Percentiles rank a stretch among this genome's conserved stretches.
phyloP scores from a whole-genome alignment of 73 alveolate genomes.

The Paraurostyla sp. region DNA sequence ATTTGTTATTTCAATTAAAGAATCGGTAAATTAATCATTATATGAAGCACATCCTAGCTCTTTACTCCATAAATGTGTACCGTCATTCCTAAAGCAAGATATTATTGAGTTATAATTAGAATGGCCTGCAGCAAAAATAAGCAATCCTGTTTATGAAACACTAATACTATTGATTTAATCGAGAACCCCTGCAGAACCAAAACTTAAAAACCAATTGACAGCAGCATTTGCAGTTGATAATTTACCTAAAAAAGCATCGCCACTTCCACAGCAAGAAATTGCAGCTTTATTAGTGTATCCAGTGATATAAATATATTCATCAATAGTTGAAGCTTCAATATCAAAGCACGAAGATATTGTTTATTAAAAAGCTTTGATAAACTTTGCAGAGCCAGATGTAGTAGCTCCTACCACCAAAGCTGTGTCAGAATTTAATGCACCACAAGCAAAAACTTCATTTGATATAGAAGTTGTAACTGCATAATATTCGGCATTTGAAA shows the following conservation, averaged over 20 bases:
- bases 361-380: slow-evolving; percentile 16
- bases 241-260: slow-evolving; percentile 6
- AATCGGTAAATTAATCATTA: not conserved
- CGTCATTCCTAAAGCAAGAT: not conserved
- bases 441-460: slow-evolving; percentile 42
- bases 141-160: not conserved
- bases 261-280: not conserved
- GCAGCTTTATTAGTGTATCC: not conserved
- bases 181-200: not conserved
- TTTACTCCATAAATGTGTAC: not conserved
- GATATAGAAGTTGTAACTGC: slow-evolving; percentile 13
- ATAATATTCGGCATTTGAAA: not conserved
- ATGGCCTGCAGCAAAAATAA: not conserved
- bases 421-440: not conserved
- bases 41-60: not conserved
- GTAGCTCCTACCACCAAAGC: slow-evolving; percentile 19
- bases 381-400: not conserved
- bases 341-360: slow-evolving; percentile 3
- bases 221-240: not conserved
- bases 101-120: not conserved
- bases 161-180: not conserved
- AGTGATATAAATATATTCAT: not conserved
- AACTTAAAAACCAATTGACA: slow-evolving; percentile 2
- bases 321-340: slow-evolving; percentile 34
- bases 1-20: not conserved